A percentile compares a stretch with the other conserved stretches of the same genome.
These are phyloP conservation scores for Stachybotrys chlorohalonatus DNA, from an alignment of 2,329 filamentous ascomycete genomes.

Conservation along the genomic window DNA sequence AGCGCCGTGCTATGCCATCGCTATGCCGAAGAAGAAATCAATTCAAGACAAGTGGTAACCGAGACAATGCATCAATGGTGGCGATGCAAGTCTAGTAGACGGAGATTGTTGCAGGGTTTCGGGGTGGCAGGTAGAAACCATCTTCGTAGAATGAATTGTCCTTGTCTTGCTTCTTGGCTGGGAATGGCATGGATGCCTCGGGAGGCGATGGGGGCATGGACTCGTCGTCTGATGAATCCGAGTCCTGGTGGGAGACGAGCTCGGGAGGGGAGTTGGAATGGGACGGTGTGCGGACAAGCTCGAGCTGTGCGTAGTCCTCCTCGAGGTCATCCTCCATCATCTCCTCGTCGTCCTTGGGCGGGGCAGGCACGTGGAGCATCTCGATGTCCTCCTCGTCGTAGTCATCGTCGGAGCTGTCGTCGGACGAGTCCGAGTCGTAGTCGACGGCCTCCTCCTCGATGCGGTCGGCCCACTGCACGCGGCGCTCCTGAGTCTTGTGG, in stretches of 20 bases:
- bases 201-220: slow-evolving; percentile 68
- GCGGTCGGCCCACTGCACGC: slow-evolving; percentile 81
- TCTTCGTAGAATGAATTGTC: slow-evolving; percentile 38
- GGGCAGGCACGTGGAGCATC: slow-evolving; percentile 39
- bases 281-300: slow-evolving; percentile 60
- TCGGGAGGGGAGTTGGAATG: slow-evolving; percentile 60
- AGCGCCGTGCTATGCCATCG: slow-evolving; percentile 20
- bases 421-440: slow-evolving; percentile 56
- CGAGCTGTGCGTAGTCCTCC: slow-evolving; percentile 56
- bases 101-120: slow-evolving; percentile 44
- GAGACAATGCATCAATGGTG: not conserved
- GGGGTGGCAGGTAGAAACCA: slow-evolving; percentile 43
- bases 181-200: slow-evolving; percentile 46
- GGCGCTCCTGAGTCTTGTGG: slow-evolving; percentile 47
- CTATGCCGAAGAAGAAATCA: slow-evolving; percentile 12
- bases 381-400: slow-evolving; percentile 50
- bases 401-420: slow-evolving; percentile 41
- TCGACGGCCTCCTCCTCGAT: slow-evolving; percentile 66
- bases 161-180: slow-evolving; percentile 41
- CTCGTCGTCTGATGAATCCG: slow-evolving; percentile 66
- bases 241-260: slow-evolving; percentile 57
- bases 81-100: slow-evolving; percentile 35
- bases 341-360: slow-evolving; percentile 31
- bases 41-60: slow-evolving; percentile 6
- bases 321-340: slow-evolving; percentile 47